phyloP scores from a whole-genome alignment of 1,284 basidiomycete genomes.

The Apiotrichum porosum region DNA sequence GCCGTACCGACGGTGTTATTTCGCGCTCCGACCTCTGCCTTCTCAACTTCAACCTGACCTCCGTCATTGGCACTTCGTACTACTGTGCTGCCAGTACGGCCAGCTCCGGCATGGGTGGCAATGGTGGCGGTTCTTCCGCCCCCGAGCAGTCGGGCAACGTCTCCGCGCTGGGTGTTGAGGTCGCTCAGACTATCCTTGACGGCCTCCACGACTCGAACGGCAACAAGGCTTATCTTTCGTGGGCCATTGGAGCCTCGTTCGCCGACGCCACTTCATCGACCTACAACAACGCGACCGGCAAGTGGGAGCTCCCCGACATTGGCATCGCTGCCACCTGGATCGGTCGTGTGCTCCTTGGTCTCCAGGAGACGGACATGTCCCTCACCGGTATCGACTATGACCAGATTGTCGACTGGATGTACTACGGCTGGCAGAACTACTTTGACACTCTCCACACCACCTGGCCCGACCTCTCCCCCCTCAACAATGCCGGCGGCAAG shows the following conservation, averaged over 20 bases:
- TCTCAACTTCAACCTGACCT: conserved; percentile 1
- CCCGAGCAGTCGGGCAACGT: conserved; percentile 1
- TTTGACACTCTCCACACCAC: conserved; percentile 4
- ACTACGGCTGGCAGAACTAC: conserved; percentile 7
- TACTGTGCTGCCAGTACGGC: too few relatives aligned
- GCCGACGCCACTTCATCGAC: neutral
- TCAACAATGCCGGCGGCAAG: conserved; percentile 22
- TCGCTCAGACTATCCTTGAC: conserved; percentile 3
- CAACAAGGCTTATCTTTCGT: conserved; percentile 2
- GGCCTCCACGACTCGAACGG: conserved; percentile 4
- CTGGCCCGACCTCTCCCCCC: conserved; percentile 19
- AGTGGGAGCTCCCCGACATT: neutral
- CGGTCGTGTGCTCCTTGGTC: too few relatives aligned
- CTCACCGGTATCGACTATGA: conserved; percentile 1
- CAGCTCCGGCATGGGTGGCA: neutral
- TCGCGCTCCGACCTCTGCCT: conserved; percentile 12
- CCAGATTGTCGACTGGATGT: conserved; percentile 13
- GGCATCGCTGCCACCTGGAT: neutral
- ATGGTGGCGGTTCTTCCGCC: neutral
- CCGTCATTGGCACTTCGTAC: neutral
- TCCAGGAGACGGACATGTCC: too few relatives aligned
- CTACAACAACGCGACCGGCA: neutral
- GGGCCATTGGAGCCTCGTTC: neutral
- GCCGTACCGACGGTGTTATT: conserved; percentile 12
- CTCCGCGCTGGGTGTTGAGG: conserved; percentile 3